Base-by-base conservation (phyloP, 352 stramenopile species). In the Discostella stelligera region DNA sequence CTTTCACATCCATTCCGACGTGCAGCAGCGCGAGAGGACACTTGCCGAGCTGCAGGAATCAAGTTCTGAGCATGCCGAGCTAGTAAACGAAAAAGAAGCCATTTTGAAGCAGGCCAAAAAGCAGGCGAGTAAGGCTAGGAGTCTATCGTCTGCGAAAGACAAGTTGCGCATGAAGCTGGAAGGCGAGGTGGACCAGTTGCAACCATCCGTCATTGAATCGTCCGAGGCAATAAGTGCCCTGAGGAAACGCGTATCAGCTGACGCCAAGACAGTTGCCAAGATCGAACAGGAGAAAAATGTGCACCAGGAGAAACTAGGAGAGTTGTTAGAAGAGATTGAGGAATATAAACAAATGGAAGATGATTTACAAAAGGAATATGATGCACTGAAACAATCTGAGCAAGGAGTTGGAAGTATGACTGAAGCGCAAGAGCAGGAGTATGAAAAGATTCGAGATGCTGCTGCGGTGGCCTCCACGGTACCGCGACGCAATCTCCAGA, bases 1-100 rank as follows among this genome's bases (percentile, higher is more conserved):
- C 20, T 98, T 95, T 56, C 95, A 98, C 78, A 91, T 98, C 20
- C 87, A 98, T 67, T 88, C 94, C 13, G 94, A 98, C 48, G 86
- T 96, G 2, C 86, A 94, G 18, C 79, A 93, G 63, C 72, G 78
- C 14, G 83, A 94, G 77, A 66, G 71, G 27, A 58, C 75, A 13
- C 32, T 88, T 3, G 30, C 50, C 2, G 81, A 89, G 55, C 66
- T 91, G 3, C 16, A 85, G 70, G 66, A 84, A 66, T 74, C 86
- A 32, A 41, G 90, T 0, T 55, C 82, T 9, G 68, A 85, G 54
- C 54, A 74, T 20, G 25, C 86, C 37, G 53, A 54, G 23, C 8
- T 73, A 23, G 83, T 90, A 70, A 37, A 76, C 46, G 75, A 88
- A 27, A 71, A 81, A 46, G 79, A 79, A 14, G 50, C 55, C 21